Evolutionary conservation across 2,329 filamentous ascomycete genomes (phyloP), one percentile per base, ranked within the genome.

Genomic region (Didymellaceae sp.): DNA sequence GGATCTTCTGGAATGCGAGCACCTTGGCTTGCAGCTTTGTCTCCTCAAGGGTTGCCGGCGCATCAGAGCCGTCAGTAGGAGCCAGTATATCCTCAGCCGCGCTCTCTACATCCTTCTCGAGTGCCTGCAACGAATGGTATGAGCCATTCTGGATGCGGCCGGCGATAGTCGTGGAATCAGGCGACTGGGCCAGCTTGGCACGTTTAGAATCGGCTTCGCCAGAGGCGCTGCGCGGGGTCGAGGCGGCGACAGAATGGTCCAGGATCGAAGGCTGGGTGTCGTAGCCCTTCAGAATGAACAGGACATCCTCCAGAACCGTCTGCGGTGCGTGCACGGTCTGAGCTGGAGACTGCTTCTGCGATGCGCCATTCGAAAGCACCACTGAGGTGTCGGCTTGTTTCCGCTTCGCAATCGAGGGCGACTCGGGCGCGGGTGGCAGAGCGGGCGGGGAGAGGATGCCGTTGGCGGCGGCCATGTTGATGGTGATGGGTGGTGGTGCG

Each of bases 251-350:
- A 14, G 72, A 55, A 45, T 74, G 68, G 22, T 74, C 55, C 37
- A 81, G 70, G 52, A 80, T 75, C 14, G 78, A 79, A 14, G 78
- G 77, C 9, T 68, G 63, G 2, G 75, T 76, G 60, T 80, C 78
- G 50, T 74, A 71, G 58, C 72, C 71, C 57, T 74, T 67, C 22
- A 80, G 56, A 1, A 80, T 65, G 13, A 70, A 65, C 10, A 77
- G 51, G 16, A 80, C 69, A 53, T 79, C 76, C 10, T 62, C 59
- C 28, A 78, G 70, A 14, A 67, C 60, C 2, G 56, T 45, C 51
- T 70, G 66, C 45, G 72, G 45, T 33, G 64, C 59, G 63, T 65
- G 62, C 39, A 62, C 53, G 42, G 60, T 45, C 2, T 52, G 52
- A 26, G 57, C 59, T 10, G 52, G 55, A 16, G 50, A 21, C 49